These are phyloP conservation scores for Entomortierella chlamydospora DNA, from an alignment of 192 early-diverging fungal species.

Conservation along the genomic window DNA sequence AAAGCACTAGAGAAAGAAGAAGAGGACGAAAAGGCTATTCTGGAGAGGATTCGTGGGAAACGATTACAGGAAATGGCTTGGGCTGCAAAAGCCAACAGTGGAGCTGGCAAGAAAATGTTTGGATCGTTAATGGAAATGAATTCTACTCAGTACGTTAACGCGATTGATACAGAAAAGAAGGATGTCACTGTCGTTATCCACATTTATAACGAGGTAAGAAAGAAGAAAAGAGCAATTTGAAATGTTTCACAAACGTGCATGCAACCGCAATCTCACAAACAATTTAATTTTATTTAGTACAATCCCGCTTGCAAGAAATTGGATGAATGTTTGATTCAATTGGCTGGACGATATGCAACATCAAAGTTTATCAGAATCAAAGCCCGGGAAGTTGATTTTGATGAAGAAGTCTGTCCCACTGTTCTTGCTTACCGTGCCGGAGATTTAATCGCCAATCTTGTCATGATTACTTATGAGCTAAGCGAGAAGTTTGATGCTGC, in stretches of 20 bases:
- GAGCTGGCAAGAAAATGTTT: constrained; percentile 52
- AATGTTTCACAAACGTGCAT: not conserved
- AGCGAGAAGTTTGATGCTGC: constrained; percentile 51
- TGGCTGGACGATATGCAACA: constrained; percentile 61
- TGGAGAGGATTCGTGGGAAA: constrained; percentile 57
- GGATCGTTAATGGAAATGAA: constrained; percentile 61
- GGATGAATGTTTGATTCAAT: constrained; percentile 56
- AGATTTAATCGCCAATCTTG: constrained; percentile 63
- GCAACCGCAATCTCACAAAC: not conserved
- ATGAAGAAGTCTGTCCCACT: constrained; percentile 66
- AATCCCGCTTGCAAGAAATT: constrained; percentile 48
- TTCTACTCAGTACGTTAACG: constrained; percentile 58
- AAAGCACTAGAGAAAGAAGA: constrained; percentile 43
- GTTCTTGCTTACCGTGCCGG: constrained; percentile 67
- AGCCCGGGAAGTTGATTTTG: constrained; percentile 66
- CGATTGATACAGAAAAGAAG: constrained; percentile 63
- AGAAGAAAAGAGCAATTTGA: too few species aligned
- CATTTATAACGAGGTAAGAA: constrained; percentile 62
- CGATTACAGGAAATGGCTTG: constrained; percentile 56
- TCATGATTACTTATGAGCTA: constrained; percentile 62
- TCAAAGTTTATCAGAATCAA: constrained; percentile 66
- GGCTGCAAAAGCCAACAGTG: constrained; percentile 15
- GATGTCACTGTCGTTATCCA: constrained; percentile 64
- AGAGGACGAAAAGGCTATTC: constrained; percentile 49
- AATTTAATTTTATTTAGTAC: constrained; percentile 7